These are phyloP conservation scores for Aureobasidium sp. DNA, from an alignment of 2,329 filamentous ascomycete genomes.

Conservation along the genomic window DNA sequence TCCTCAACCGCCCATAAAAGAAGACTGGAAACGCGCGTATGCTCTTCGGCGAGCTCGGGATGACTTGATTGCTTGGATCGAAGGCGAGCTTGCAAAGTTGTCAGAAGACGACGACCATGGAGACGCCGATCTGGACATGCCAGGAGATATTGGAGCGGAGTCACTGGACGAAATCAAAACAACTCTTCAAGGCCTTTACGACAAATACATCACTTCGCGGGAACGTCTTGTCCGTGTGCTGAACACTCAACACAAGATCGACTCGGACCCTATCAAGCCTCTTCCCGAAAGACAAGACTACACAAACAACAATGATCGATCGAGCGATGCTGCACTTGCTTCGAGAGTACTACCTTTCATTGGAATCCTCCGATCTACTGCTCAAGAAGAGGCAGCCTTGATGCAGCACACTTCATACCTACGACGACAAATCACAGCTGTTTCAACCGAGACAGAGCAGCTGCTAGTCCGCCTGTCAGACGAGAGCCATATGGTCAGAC, in stretches of 20 bases:
- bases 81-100: conserved; percentile 15
- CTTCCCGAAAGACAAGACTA: neutral
- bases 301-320: neutral
- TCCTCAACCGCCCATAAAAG: neutral
- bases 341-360: conserved; percentile 24
- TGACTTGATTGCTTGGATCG: conserved; percentile 16
- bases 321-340: neutral
- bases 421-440: conserved; percentile 23
- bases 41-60: conserved; percentile 15
- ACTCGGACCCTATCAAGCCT: neutral
- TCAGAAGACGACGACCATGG: conserved; percentile 4
- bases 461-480: conserved; percentile 26
- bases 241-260: neutral
- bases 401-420: conserved; percentile 24
- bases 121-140: neutral
- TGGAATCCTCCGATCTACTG: conserved; percentile 18
- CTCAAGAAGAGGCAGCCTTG: conserved; percentile 22
- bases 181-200: neutral
- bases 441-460: conserved; percentile 23
- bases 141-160: neutral
- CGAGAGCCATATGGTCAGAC: conserved; percentile 29
- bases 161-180: neutral
- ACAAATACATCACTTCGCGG: conserved; percentile 5
- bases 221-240: neutral
- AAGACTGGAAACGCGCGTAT: conserved; percentile 4